Evolutionary conservation across 257 asterid species (phyloP), one percentile per base, ranked within the genome.

Genomic region (Solanum lycopersicoides): DNA sequence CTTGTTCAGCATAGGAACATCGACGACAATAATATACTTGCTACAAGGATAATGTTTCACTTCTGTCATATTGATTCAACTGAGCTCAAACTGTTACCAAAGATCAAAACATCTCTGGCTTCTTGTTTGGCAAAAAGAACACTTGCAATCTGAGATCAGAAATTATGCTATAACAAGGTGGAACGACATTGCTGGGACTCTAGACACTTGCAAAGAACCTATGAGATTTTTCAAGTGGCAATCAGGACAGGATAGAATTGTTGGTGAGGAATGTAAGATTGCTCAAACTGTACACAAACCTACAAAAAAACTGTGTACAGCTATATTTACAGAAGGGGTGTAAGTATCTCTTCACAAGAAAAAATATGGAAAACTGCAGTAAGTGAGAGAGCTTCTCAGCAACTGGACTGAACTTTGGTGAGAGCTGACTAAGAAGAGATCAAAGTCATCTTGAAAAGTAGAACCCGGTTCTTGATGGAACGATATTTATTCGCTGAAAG

Each of bases 401-500:
- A 45, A 9, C 42, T 28, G 28, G 18, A 45, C 28, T 79, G 28
- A 47, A 25, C 5, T 79, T 28, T 4, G 66, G 25, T 3, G 21
- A 3, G 4, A 44, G 37, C 39, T 44, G 41, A 44, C 14, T 16
- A 77, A 44, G 39, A 77, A 77, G 84, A 77, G 66, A 79, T 47
- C n/a, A 50, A 79, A 44, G 34, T 79, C 66, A 79, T 79, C 42
- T 79, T 45, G 63, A 77, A 34, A 25, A 44, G 63, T 25, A 8
- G n/a, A 77, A 14, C 35, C 30, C 15, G 3, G 59, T 42, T 13
- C 63, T 42, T 77, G 50, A 10, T 73, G 41, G 65, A 77, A 6
- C 21, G 7, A 93, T 21, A 88, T 84, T 82, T 90, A 90, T 82
- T 93, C 86, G 88, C 72, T 88, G 69, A 87, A 92, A 21, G 95